Evolutionary conservation across 352 stramenopile species (phyloP).

Genomic region (Pythium guiyangense): DNA sequence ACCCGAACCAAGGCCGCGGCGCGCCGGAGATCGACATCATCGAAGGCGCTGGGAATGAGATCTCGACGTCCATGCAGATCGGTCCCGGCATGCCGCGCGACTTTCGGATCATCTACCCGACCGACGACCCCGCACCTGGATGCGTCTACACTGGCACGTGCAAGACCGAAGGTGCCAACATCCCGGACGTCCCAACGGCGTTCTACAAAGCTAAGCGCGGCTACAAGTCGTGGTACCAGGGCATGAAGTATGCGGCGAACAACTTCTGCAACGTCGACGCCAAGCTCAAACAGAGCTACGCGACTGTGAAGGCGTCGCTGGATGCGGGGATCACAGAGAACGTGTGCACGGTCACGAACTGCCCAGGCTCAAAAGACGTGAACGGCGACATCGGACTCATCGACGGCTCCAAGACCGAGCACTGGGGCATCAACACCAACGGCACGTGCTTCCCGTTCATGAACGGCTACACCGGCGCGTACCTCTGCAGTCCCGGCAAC

Average conservation of each 20-base stretch:
- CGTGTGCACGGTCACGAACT: conserved; percentile 29
- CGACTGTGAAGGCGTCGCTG: conserved; percentile 27
- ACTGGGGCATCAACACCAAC: conserved; percentile 61
- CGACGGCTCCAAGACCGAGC: conserved; percentile 20
- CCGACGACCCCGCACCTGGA: too few species aligned
- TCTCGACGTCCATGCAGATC: too few species aligned
- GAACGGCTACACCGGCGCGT: conserved; percentile 56
- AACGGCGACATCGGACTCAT: conserved; percentile 40
- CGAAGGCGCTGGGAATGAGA: too few species aligned
- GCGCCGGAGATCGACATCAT: too few species aligned
- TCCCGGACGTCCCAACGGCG: conserved; percentile 27
- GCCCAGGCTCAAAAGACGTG: conserved; percentile 43
- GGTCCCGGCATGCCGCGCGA: too few species aligned
- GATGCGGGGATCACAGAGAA: conserved; percentile 42
- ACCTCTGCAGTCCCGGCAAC: too few species aligned
- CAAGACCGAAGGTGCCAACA: conserved; percentile 39
- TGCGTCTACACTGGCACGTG: conserved; percentile 46
- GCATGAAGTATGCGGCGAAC: conserved; percentile 50
- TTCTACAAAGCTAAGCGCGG: conserved; percentile 36
- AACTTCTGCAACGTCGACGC: conserved; percentile 35
- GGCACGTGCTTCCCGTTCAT: conserved; percentile 55
- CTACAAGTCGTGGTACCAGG: conserved; percentile 73
- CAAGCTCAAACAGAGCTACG: conserved; percentile 27
- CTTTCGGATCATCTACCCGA: too few species aligned
- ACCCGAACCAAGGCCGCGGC: too few species aligned